Percentiles rank a stretch among this genome's conserved stretches.
Conservation (phyloP, 805 yeast species). For the Lipomyces orientalis region DNA sequence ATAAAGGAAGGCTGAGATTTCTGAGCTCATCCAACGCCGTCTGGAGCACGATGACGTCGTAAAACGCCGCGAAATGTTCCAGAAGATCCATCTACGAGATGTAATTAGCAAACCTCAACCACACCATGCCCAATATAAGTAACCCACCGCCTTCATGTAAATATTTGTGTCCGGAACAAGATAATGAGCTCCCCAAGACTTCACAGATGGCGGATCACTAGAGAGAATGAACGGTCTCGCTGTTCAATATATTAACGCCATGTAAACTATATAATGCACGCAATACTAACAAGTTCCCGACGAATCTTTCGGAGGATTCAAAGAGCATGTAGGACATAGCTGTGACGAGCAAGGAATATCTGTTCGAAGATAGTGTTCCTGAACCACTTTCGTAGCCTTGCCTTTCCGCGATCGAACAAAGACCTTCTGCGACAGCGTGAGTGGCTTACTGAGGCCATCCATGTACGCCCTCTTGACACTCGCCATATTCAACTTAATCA, state of each 20-base stretch:
- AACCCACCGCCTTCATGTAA: constrained; percentile 68
- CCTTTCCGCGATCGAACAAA: constrained; percentile 88
- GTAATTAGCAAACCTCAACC: not conserved
- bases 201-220: constrained; percentile 57
- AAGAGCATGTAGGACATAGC: constrained; percentile 67
- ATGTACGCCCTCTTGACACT: constrained; percentile 10
- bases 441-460: constrained; percentile 8
- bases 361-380: constrained; percentile 90
- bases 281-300: constrained; percentile 26
- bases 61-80: constrained; percentile 76
- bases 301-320: constrained; percentile 63
- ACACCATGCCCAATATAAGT: not conserved
- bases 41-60: constrained; percentile 93
- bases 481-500: constrained; percentile 11
- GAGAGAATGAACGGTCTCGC: constrained; percentile 67
- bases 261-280: not conserved
- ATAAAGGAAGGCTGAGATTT: constrained; percentile 84
- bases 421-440: constrained; percentile 59
- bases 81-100: constrained; percentile 69
- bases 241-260: not conserved
- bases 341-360: constrained; percentile 91
- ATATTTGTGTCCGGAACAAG: constrained; percentile 87
- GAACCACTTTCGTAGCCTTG: constrained; percentile 84
- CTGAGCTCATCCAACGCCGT: constrained; percentile 92
- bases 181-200: constrained; percentile 72